Conservation (phyloP, 2,329 filamentous ascomycete genomes). For the Aspergillus puulaauensis region DNA sequence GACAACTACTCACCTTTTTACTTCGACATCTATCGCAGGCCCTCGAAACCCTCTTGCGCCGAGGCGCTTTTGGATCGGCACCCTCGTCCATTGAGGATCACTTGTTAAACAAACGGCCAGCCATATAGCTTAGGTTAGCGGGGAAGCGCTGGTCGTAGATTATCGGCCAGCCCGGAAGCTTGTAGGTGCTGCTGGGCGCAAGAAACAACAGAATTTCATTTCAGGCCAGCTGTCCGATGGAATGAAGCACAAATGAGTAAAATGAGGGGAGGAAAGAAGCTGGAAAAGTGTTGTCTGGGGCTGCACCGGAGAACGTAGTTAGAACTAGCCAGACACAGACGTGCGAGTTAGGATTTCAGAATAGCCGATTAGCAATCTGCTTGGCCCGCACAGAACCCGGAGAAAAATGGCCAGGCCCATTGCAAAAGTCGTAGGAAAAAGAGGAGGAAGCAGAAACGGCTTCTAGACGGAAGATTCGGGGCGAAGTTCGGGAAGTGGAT, state of each 20-base stretch:
- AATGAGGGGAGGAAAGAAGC: background rate
- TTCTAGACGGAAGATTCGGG: constrained; percentile 14
- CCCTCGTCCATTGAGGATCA: constrained; percentile 40
- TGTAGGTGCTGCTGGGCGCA: background rate
- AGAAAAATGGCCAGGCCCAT: constrained; percentile 18
- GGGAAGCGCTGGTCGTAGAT: constrained; percentile 4
- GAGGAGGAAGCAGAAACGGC: constrained; percentile 10
- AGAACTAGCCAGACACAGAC: constrained; percentile 7
- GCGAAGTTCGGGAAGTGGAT: constrained; percentile 22
- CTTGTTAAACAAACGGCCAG: constrained; percentile 21
- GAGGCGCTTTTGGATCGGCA: constrained; percentile 36
- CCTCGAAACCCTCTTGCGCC: constrained; percentile 47
- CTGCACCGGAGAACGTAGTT: constrained; percentile 8
- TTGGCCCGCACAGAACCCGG: constrained; percentile 9
- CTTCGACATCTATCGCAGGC: constrained; percentile 48
- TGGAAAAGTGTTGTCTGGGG: background rate
- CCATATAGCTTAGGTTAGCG: constrained; percentile 20
- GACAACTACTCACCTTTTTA: constrained; percentile 36
- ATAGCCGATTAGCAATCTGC: background rate
- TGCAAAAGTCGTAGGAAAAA: constrained; percentile 11
- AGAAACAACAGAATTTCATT: background rate
- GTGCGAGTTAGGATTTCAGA: background rate
- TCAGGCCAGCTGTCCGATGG: background rate
- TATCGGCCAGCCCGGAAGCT: background rate
- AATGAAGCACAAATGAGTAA: background rate